These are phyloP conservation scores for Collariella sp. DNA, from an alignment of 495 filamentous ascomycete species.

Conservation along the genomic window DNA sequence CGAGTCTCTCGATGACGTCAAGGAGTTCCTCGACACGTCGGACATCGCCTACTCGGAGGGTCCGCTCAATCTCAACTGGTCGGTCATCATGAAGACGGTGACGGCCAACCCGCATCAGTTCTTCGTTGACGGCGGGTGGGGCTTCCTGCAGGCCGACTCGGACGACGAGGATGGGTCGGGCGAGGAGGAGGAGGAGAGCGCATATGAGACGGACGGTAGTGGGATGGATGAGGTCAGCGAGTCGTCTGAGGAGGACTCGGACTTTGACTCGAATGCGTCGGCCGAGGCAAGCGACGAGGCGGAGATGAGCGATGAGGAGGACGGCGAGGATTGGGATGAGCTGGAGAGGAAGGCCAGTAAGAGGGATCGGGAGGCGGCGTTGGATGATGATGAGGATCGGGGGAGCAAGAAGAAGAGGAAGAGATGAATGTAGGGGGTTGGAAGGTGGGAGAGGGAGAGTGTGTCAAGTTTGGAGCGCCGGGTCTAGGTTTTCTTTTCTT, in stretches of 20 bases:
- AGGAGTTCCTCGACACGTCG: conserved; percentile 94
- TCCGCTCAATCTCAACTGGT: conserved; percentile 96
- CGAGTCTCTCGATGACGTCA: conserved; percentile 86
- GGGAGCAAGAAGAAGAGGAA: conserved; percentile 35
- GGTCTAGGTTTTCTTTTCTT: too few relatives aligned
- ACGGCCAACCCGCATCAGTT: conserved; percentile 87
- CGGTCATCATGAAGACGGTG: conserved; percentile 99
- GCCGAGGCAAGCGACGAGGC: conserved; percentile 63
- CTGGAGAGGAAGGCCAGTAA: conserved; percentile 82
- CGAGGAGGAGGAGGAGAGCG: conserved; percentile 75
- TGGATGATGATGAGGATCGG: conserved; percentile 64
- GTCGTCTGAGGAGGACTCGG: conserved; percentile 77
- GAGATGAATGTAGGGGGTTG: conserved; percentile 23
- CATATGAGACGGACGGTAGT: conserved; percentile 79
- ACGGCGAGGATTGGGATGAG: conserved; percentile 89
- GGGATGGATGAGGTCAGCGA: conserved; percentile 73
- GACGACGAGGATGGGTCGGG: conserved; percentile 75
- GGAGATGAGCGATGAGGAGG: conserved; percentile 58
- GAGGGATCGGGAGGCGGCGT: conserved; percentile 66
- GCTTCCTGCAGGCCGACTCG: conserved; percentile 77
- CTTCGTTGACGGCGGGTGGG: conserved; percentile 93
- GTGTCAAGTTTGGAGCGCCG: too few relatives aligned
- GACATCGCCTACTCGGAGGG: conserved; percentile 93
- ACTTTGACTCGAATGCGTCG: conserved; percentile 86
- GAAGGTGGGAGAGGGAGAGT: too few relatives aligned